phyloP scores from a whole-genome alignment of 2,329 filamentous ascomycete species.

The Claviceps spartinae region DNA sequence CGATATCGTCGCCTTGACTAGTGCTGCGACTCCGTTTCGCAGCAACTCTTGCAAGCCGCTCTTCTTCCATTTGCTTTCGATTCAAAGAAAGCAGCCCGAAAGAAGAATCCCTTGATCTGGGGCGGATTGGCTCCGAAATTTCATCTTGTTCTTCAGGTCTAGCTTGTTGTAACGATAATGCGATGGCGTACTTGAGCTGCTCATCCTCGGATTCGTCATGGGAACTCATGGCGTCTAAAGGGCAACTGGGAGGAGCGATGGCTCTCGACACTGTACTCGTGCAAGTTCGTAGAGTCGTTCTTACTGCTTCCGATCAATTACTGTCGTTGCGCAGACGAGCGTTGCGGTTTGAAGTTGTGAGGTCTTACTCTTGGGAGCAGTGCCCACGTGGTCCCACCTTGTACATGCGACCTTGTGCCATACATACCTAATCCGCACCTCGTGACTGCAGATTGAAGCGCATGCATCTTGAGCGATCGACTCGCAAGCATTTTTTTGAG shows the following conservation, averaged over 20 bases:
- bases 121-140: background rate
- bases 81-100: conserved; percentile 44
- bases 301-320: background rate
- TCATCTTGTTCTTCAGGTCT: background rate
- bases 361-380: background rate
- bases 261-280: background rate
- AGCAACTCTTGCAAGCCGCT: conserved; percentile 58
- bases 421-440: background rate
- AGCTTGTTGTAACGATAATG: conserved; percentile 34
- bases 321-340: background rate
- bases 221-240: conserved; percentile 7
- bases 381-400: background rate
- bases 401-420: background rate
- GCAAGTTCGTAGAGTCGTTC: background rate
- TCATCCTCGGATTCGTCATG: conserved; percentile 39
- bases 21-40: conserved; percentile 31
- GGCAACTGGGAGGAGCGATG: background rate
- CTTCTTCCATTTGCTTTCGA: conserved; percentile 73
- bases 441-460: background rate
- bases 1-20: conserved; percentile 15
- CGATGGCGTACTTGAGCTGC: conserved; percentile 47
- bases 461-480: background rate
- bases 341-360: background rate
- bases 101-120: background rate
- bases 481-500: background rate